phyloP scores from a whole-genome alignment of 805 yeast species.

The Candida mattraensis region DNA sequence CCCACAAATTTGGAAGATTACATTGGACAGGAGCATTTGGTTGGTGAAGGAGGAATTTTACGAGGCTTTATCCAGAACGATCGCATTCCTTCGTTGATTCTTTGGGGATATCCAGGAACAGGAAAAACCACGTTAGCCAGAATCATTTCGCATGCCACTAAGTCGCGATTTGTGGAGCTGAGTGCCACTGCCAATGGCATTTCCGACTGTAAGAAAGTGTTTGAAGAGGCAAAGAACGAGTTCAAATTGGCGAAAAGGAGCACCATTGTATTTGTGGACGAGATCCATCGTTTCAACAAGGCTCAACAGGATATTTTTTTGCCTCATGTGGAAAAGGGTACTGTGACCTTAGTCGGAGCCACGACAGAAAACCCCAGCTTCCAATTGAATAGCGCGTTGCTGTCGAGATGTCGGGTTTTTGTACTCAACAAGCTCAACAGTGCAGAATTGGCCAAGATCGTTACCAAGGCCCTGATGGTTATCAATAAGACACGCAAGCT shows the following conservation, averaged over 20 bases:
- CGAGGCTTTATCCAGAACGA: conserved; percentile 62
- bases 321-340: conserved; percentile 83
- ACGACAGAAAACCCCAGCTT: conserved; percentile 94
- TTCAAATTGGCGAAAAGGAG: conserved; percentile 47
- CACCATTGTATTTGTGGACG: conserved; percentile 85
- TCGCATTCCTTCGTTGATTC: conserved; percentile 78
- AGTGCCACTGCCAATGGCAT: conserved; percentile 80
- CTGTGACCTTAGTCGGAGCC: conserved; percentile 85
- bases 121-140: conserved; percentile 80
- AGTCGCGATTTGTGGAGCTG: conserved; percentile 67
- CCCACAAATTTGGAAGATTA: conserved; percentile 69
- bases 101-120: conserved; percentile 97
- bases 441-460: conserved; percentile 51
- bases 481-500: conserved; percentile 59
- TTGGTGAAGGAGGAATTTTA: conserved; percentile 65
- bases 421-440: conserved; percentile 54
- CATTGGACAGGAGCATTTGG: conserved; percentile 82
- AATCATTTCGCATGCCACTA: conserved; percentile 55
- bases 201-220: conserved; percentile 61
- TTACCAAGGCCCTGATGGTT: conserved; percentile 56
- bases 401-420: conserved; percentile 83
- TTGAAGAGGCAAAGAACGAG: conserved; percentile 50
- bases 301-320: conserved; percentile 86
- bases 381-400: conserved; percentile 75
- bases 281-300: conserved; percentile 84